A percentile compares a stretch with the other conserved stretches of the same genome.
Evolutionary conservation across 140 eudicot genomes (phyloP).

Genomic region (Bidens hawaiensis): DNA sequence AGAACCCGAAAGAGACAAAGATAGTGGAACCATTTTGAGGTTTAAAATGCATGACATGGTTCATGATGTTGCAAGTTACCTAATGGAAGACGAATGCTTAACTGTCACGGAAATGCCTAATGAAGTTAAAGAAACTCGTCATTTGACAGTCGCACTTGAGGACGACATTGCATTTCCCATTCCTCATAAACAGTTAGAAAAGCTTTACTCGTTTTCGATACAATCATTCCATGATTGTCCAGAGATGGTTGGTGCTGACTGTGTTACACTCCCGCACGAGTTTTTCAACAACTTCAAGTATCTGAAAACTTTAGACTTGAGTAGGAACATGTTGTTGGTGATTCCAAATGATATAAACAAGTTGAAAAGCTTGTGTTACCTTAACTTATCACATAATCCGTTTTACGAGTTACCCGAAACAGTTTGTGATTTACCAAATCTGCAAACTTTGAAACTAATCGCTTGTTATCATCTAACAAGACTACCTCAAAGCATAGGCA

Average conservation of each 20-base stretch:
- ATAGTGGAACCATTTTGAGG: not conserved
- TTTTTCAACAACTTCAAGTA: slow-evolving; percentile 10
- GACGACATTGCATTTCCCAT: not conserved
- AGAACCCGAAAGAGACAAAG: not conserved
- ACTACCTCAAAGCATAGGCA: slow-evolving; percentile 16
- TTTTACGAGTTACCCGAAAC: slow-evolving; percentile 10
- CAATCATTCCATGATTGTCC: slow-evolving; percentile 11
- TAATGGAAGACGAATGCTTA: slow-evolving; percentile 12
- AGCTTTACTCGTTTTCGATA: not conserved
- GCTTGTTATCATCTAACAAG: slow-evolving; percentile 12
- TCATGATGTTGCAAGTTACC: slow-evolving; percentile 11
- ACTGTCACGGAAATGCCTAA: not conserved
- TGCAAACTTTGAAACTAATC: slow-evolving; percentile 9
- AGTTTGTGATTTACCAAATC: slow-evolving; percentile 3
- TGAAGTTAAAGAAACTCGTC: not conserved
- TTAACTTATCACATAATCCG: slow-evolving; percentile 16
- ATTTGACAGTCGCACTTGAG: not conserved
- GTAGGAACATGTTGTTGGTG: not conserved
- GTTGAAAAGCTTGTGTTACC: slow-evolving; percentile 11
- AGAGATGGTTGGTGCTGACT: not conserved
- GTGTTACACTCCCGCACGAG: slow-evolving; percentile 7
- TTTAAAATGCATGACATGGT: slow-evolving; percentile 12
- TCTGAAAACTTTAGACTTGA: slow-evolving; percentile 8
- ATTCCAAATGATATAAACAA: slow-evolving; percentile 6
- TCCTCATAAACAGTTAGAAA: not conserved